phyloP scores from a whole-genome alignment of 2,329 filamentous ascomycete species.

The Ceratocystis albifundus region DNA sequence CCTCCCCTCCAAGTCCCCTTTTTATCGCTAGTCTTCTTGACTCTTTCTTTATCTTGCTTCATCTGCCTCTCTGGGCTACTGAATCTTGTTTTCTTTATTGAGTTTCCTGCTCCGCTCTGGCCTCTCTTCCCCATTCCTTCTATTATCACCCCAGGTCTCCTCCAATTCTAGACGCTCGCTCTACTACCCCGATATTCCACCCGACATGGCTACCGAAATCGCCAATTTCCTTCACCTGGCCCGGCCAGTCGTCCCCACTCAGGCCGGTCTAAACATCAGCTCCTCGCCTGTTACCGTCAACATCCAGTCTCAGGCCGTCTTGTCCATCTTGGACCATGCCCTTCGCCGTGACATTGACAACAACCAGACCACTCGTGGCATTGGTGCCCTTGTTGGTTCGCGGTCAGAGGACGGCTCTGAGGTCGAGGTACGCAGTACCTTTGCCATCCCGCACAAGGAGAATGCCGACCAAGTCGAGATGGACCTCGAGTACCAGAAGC shows the following conservation, averaged over 20 bases:
- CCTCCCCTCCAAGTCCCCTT: constrained; percentile 4
- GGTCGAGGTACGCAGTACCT: constrained; percentile 90
- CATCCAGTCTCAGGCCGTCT: constrained; percentile 78
- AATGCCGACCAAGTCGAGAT: constrained; percentile 98
- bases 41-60: background rate
- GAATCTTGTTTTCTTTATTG: constrained; percentile 1
- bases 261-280: constrained; percentile 66
- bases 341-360: constrained; percentile 65
- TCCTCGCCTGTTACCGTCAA: constrained; percentile 87
- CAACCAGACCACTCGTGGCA: constrained; percentile 85
- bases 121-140: background rate
- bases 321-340: constrained; percentile 86
- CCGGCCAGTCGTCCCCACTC: constrained; percentile 74
- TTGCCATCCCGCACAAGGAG: constrained; percentile 96
- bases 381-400: constrained; percentile 85
- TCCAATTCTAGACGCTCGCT: background rate
- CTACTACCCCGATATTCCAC: constrained; percentile 2
- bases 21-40: background rate
- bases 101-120: background rate
- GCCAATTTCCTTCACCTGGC: constrained; percentile 91
- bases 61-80: background rate
- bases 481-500: constrained; percentile 99
- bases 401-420: constrained; percentile 95
- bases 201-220: constrained; percentile 60
- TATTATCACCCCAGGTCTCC: background rate